Evolutionary conservation across 148 eudicot species (phyloP), one percentile per base, ranked within the genome.

Genomic region (Persicaria maculosa): DNA sequence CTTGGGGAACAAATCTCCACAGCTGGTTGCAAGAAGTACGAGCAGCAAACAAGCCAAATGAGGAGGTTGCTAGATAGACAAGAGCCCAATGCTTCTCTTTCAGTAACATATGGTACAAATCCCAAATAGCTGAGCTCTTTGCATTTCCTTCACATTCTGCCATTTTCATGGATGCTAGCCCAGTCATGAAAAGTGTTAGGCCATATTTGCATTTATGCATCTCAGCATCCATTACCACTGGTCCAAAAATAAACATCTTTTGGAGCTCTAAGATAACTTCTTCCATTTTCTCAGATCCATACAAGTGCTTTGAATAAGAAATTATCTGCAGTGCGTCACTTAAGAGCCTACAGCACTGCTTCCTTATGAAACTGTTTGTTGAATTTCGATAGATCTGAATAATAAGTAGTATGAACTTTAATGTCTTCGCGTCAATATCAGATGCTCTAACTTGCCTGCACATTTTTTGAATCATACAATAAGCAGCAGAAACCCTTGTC

Each of bases 41-140:
- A 50, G 90, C 96, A 64, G 98, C 97, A 80, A 94, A 94, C 79
- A 87, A 85, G 22, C 96, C 96, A 72, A 94, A 94, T 61, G 97
- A 86, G 71, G 91, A 73, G 53, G 88, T 75, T 15, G 91, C 87
- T 31, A 91, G 82, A 80, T 92, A 92, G 77, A 81, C 87, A 47
- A 92, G 83, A 55, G 97, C 98, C 98, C 98, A 94, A 72, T 94
- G 92, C 55, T 84, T 85, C 81, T 94, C 98, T 75, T 84, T 83
- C 15, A 94, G 77, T 79, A 94, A 71, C 92, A 92, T 81, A 85
- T 90, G 96, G 78, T 81, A 94, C 70, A 94, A 76, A 48, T 87
- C 89, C 85, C 88, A 84, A 45, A 84, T 80, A 74, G 93, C 89
- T 65, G 81, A 79, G 81, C 81, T 82, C 80, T 82, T 90, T 22